Percentiles rank a stretch among this genome's conserved stretches.
phyloP scores from a whole-genome alignment of 1,284 basidiomycete genomes.

The Rhodotorula sp. region DNA sequence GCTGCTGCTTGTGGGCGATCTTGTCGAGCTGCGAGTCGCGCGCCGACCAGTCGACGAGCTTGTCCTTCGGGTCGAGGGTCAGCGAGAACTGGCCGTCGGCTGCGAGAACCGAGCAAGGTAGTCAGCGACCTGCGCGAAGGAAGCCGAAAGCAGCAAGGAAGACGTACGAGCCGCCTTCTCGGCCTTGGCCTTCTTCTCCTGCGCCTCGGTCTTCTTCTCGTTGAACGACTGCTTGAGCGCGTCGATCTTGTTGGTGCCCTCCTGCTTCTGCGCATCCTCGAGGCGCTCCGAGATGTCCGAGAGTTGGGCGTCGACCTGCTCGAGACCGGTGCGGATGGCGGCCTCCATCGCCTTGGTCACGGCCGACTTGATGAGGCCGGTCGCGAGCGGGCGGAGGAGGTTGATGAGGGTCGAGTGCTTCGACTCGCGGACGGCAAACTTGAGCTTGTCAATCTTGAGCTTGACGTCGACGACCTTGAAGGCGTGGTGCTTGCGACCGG shows the following conservation, averaged over 20 bases:
- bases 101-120: not conserved
- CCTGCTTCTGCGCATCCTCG: slow-evolving; percentile 64
- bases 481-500: slow-evolving; percentile 56
- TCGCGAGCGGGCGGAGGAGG: slow-evolving; percentile 62
- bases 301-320: slow-evolving; percentile 83
- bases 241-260: slow-evolving; percentile 54
- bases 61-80: slow-evolving; percentile 58
- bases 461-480: slow-evolving; percentile 76
- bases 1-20: slow-evolving; percentile 18
- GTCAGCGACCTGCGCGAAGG: not conserved
- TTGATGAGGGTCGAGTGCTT: slow-evolving; percentile 77
- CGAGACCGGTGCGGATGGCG: slow-evolving; percentile 75
- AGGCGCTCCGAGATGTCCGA: slow-evolving; percentile 74
- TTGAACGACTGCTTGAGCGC: slow-evolving; percentile 64
- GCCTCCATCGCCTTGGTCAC: slow-evolving; percentile 79
- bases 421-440: slow-evolving; percentile 80
- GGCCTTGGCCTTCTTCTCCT: slow-evolving; percentile 50
- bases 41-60: slow-evolving; percentile 48
- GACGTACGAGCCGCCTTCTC: slow-evolving; percentile 47
- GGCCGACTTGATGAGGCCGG: slow-evolving; percentile 82
- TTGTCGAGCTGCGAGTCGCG: slow-evolving; percentile 22
- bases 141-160: not conserved
- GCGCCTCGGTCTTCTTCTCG: slow-evolving; percentile 53
- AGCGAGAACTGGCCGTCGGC: slow-evolving; percentile 35
- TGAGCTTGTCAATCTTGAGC: slow-evolving; percentile 58